Evolutionary conservation across 2,329 filamentous ascomycete genomes (phyloP).

Genomic region (Pseudogymnoascus sp.): DNA sequence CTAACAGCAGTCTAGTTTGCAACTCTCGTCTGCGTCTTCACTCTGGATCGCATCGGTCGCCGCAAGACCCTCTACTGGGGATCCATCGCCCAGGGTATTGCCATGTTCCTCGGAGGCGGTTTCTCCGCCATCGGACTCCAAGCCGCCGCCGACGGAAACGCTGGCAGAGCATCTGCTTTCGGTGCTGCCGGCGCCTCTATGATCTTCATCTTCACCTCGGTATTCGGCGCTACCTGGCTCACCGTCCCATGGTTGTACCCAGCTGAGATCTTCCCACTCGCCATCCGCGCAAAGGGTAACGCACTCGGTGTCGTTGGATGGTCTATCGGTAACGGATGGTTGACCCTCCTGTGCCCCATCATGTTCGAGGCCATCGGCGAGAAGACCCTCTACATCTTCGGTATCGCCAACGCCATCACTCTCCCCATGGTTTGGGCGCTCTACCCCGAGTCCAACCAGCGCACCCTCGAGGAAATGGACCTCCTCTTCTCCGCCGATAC

Average conservation of each 20-base stretch:
- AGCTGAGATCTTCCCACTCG: constrained; percentile 65
- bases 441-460: constrained; percentile 21
- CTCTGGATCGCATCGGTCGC: constrained; percentile 58
- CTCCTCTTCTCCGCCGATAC: constrained; percentile 24
- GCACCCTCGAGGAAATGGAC: constrained; percentile 22
- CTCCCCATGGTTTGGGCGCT: constrained; percentile 22
- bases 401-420: constrained; percentile 21
- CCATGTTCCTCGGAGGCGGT: constrained; percentile 59
- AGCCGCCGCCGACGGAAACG: constrained; percentile 38
- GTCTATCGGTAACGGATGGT: constrained; percentile 67
- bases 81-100: constrained; percentile 52
- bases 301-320: constrained; percentile 70
- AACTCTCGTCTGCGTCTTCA: constrained; percentile 62
- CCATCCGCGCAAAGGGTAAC: constrained; percentile 65
- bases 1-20: constrained; percentile 39
- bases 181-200: constrained; percentile 60
- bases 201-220: constrained; percentile 59
- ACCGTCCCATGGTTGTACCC: constrained; percentile 57
- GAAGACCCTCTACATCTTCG: constrained; percentile 27
- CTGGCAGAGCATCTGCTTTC: constrained; percentile 39
- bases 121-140: constrained; percentile 43
- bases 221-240: constrained; percentile 47
- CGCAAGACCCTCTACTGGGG: constrained; percentile 65
- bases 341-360: constrained; percentile 31
- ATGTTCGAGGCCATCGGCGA: constrained; percentile 25